A percentile compares a stretch with the other conserved stretches of the same genome.
phyloP scores from a whole-genome alignment of 1,284 basidiomycete genomes.

The Pascua guehoae region DNA sequence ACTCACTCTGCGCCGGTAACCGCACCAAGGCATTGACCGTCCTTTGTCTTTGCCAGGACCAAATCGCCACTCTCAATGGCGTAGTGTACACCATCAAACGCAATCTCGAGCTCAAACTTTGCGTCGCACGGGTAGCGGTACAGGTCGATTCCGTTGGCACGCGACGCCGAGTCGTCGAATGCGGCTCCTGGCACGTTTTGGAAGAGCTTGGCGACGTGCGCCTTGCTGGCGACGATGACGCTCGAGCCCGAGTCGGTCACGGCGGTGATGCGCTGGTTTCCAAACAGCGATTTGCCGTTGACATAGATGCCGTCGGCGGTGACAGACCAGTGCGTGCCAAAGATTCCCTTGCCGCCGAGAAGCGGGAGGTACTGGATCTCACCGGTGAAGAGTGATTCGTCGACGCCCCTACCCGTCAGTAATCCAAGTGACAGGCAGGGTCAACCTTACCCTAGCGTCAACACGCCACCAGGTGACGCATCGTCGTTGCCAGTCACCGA shows the following conservation, averaged over 20 bases:
- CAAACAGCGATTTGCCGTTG: constrained; percentile 2
- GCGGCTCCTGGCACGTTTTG: too few species aligned
- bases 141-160: too few species aligned
- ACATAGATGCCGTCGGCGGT: constrained; percentile 2
- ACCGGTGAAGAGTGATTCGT: not conserved
- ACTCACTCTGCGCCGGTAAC: too few species aligned
- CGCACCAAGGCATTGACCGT: too few species aligned
- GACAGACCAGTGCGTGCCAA: not conserved
- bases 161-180: too few species aligned
- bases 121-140: constrained; percentile 4
- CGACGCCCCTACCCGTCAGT: constrained; percentile 1
- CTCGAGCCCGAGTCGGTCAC: constrained; percentile 30
- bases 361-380: constrained; percentile 47
- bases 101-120: constrained; percentile 2
- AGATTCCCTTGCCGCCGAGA: not conserved
- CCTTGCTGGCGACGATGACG: constrained; percentile 1
- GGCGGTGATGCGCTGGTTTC: not conserved
- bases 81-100: constrained; percentile 4
- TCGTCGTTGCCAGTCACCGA: not conserved
- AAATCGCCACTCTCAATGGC: not conserved
- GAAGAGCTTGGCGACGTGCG: too few species aligned
- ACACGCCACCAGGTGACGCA: not conserved
- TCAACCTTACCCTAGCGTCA: too few species aligned
- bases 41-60: too few species aligned
- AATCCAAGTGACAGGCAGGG: not conserved